Evolutionary conservation across 495 filamentous ascomycete species (phyloP).

Genomic region (Thermochaetoides thermophila): DNA sequence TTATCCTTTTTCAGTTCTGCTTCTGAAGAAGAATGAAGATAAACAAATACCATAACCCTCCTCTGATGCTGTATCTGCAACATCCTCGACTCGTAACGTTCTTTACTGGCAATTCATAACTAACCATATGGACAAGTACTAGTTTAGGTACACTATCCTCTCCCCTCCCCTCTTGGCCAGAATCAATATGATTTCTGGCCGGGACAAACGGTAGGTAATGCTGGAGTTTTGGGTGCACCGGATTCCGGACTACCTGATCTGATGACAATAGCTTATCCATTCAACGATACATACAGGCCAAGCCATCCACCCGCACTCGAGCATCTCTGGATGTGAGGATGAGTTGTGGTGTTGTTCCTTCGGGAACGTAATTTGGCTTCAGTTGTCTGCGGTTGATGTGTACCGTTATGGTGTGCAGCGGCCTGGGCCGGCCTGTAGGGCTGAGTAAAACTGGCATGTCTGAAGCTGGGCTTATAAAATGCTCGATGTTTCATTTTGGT

Average conservation of each 20-base stretch:
- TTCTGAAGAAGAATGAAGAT: slow-evolving; percentile 75
- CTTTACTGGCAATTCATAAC: too few relatives aligned
- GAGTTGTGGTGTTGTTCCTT: slow-evolving; percentile 70
- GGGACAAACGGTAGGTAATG: not conserved
- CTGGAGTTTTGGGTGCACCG: too few relatives aligned
- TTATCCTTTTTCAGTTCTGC: slow-evolving; percentile 74
- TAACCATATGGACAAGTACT: too few relatives aligned
- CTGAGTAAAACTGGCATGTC: slow-evolving; percentile 39
- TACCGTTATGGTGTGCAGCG: slow-evolving; percentile 29
- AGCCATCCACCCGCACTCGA: slow-evolving; percentile 73
- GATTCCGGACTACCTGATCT: too few relatives aligned
- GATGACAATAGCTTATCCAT: slow-evolving; percentile 99
- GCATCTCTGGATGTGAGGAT: slow-evolving; percentile 49
- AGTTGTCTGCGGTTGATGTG: slow-evolving; percentile 21
- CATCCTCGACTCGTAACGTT: too few relatives aligned
- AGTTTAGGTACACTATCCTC: too few relatives aligned
- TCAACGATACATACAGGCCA: slow-evolving; percentile 71
- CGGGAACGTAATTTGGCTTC: slow-evolving; percentile 32
- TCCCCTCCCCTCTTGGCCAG: too few relatives aligned
- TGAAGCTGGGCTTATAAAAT: too few relatives aligned
- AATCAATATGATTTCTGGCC: too few relatives aligned
- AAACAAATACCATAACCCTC: slow-evolving; percentile 60
- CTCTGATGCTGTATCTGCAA: slow-evolving; percentile 29
- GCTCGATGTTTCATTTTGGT: not conserved
- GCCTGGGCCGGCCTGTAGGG: slow-evolving; percentile 27